Evolutionary conservation across 495 filamentous ascomycete species (phyloP).

Genomic region (Annulohypoxylon maeteangense): DNA sequence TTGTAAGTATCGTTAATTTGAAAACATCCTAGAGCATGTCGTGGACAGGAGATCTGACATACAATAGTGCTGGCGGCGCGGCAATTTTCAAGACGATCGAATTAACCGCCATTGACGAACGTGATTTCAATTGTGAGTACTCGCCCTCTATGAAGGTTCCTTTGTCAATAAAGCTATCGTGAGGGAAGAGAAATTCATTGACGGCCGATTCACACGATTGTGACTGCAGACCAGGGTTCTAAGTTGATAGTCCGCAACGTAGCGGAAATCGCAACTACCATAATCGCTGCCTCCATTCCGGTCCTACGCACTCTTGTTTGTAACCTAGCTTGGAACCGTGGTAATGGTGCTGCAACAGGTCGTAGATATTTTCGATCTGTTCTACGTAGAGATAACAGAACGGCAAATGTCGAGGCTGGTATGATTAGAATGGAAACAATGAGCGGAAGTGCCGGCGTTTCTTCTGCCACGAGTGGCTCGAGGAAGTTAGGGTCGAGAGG

Average conservation of each 20-base stretch:
- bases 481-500: neutral
- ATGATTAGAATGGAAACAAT: neutral
- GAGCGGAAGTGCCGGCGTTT: neutral
- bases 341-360: neutral
- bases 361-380: neutral
- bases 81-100: constrained; percentile 45
- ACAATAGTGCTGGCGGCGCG: constrained; percentile 43
- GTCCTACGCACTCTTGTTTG: constrained; percentile 46
- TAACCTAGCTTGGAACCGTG: neutral
- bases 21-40: neutral
- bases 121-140: constrained; percentile 47
- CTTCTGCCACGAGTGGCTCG: neutral
- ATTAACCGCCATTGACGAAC: constrained; percentile 21
- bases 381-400: neutral
- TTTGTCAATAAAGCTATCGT: neutral
- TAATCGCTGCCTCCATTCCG: constrained; percentile 49
- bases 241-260: constrained; percentile 44
- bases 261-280: constrained; percentile 45
- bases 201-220: neutral
- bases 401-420: too few relatives aligned
- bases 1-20: constrained; percentile 33
- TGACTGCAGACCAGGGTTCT: neutral
- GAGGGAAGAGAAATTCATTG: neutral
- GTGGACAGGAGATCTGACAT: neutral
- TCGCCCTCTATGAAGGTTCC: neutral